Percentiles rank a stretch among this genome's conserved stretches.
phyloP scores from a whole-genome alignment of 2,329 filamentous ascomycete genomes.

The Cyphellophora attinorum region DNA sequence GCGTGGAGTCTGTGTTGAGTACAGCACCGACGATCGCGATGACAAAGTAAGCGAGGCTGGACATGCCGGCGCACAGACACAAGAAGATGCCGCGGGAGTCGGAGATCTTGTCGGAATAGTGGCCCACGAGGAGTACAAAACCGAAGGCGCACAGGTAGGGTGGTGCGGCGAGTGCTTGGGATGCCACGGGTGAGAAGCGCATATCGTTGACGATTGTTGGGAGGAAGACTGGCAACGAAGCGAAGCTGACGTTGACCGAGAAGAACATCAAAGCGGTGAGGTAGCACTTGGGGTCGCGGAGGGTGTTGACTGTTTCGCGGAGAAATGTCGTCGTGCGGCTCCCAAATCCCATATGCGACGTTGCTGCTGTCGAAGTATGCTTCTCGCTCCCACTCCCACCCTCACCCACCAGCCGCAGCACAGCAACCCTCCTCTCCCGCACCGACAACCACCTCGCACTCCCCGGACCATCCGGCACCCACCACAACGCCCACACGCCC shows the following conservation, averaged over 20 bases:
- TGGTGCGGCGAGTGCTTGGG: constrained; percentile 72
- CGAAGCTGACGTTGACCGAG: constrained; percentile 78
- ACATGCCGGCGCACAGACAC: constrained; percentile 59
- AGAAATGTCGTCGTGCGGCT: constrained; percentile 3
- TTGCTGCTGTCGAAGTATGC: background rate
- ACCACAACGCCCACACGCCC: constrained; percentile 61
- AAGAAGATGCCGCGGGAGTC: constrained; percentile 55
- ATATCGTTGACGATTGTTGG: constrained; percentile 65
- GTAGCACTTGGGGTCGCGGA: constrained; percentile 58
- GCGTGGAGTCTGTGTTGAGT: constrained; percentile 6
- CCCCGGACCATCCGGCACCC: constrained; percentile 67
- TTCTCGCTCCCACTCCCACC: constrained; percentile 2
- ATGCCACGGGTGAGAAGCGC: constrained; percentile 52
- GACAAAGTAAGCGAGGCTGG: constrained; percentile 49
- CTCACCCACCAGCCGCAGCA: constrained; percentile 40
- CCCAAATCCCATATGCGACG: background rate
- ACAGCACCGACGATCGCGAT: constrained; percentile 47
- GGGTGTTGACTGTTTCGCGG: constrained; percentile 14
- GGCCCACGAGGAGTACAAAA: constrained; percentile 61
- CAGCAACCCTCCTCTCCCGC: constrained; percentile 60
- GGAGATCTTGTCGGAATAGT: constrained; percentile 57
- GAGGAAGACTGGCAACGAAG: constrained; percentile 77
- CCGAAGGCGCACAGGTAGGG: constrained; percentile 71
- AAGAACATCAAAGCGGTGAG: constrained; percentile 77
- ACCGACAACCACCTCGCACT: constrained; percentile 54